Percentiles rank a stretch among this genome's conserved stretches.
Evolutionary conservation across 2,329 filamentous ascomycete genomes (phyloP).

Genomic region (Fusarium tricinctum): DNA sequence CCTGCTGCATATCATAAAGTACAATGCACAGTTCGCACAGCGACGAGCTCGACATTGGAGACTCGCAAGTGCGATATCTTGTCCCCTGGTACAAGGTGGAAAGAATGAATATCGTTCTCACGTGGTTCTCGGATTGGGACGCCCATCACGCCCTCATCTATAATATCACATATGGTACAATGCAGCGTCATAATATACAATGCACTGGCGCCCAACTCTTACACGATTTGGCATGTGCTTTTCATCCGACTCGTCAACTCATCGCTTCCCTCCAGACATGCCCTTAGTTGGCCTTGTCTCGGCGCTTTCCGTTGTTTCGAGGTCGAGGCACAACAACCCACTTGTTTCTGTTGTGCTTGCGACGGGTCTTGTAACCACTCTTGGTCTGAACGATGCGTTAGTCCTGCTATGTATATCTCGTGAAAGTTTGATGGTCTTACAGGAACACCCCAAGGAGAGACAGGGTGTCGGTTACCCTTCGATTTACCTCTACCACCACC

Average conservation of each 20-base stretch:
- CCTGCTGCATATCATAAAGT: too few relatives aligned
- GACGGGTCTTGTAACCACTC: conserved; percentile 91
- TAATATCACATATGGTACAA: conserved; percentile 56
- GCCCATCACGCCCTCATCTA: conserved; percentile 41
- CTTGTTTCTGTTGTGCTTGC: conserved; percentile 90
- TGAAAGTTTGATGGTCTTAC: conserved; percentile 69
- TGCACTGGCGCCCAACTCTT: conserved; percentile 42
- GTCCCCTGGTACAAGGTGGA: background rate
- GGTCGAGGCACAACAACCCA: conserved; percentile 87
- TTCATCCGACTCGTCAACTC: conserved; percentile 20
- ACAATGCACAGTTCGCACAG: too few relatives aligned
- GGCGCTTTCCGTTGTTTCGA: conserved; percentile 92
- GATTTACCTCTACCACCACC: conserved; percentile 99
- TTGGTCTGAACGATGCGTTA: conserved; percentile 69
- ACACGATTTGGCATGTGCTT: conserved; percentile 26
- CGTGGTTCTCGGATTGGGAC: conserved; percentile 35
- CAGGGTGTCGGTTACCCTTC: conserved; percentile 96
- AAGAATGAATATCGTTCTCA: conserved; percentile 17
- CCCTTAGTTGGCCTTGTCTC: conserved; percentile 68
- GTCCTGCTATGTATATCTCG: conserved; percentile 5
- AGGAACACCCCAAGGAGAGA: conserved; percentile 95
- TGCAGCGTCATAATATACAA: conserved; percentile 51
- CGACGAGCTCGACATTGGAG: background rate
- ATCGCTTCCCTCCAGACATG: conserved; percentile 45
- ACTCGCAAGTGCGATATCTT: background rate